Base-by-base conservation (phyloP, 2,329 filamentous ascomycete species). In the Ilyonectria mors-panacis region DNA sequence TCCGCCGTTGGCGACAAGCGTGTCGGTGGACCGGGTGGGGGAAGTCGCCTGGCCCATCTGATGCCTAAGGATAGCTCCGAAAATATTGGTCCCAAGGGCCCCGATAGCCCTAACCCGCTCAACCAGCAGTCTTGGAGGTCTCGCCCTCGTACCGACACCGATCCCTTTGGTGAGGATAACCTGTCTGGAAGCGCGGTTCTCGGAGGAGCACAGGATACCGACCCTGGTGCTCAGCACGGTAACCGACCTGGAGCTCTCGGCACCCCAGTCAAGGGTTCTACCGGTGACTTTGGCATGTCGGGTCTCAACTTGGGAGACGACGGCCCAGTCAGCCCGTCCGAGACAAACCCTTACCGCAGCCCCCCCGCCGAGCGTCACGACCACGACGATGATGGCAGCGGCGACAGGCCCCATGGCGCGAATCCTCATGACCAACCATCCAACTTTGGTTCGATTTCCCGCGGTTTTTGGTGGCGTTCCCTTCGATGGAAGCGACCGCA, bases 331-430 rank as follows among this genome's bases (percentile, higher is more conserved):
- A 98, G 95, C 78, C 96, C 96, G 12, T 96, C 95, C 0, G 94
- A 97, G 76, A 98, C 96, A 3, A 99, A 99, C 77, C 96, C 96
- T 2, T 99, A 96, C 78, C 93, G 95, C 70, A 98, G 95, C 79
- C 96, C 96, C 2, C 90, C 93, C 8, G 93, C 92, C 42, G 92
- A 94, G 28, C 90, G 90, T 50, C 90, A 92, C 63, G 87, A 88
- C 19, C 89, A 93, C 54, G 88, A 89, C 17, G 88, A 88, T 6
- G 85, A 86, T 54, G 76, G 26, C 37, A 39, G 79, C 37, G 82
- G 85, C 13, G 85, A 87, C 8, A 83, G 83, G 56, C 77, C 81
- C 13, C 84, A 85, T 58, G 87, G 86, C 28, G 84, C 56, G 15
- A 67, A 65, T 19, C 69, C 76, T 19, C 77, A 79, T 33, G 81